Evolutionary conservation across 371 early-diverging fungal genomes (phyloP), one percentile per base, ranked within the genome.

Genomic region (Polyrhizophydium stewartii): DNA sequence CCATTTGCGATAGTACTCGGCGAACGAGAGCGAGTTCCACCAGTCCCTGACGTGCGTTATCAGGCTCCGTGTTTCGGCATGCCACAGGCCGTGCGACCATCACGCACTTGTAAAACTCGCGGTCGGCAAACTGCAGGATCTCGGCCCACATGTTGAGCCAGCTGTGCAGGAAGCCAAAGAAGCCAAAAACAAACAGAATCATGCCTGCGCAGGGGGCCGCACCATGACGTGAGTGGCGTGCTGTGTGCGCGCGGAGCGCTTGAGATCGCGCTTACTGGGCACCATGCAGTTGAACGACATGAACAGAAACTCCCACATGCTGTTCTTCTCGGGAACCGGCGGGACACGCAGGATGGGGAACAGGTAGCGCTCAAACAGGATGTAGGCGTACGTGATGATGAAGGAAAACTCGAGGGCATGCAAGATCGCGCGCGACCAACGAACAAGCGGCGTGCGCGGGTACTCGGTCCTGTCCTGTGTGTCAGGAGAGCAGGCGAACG

Each of bases 1-100:
- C 81, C 81, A 81, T 41, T 65, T 59, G 22, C 70, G 60, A 73
- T 77, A 81, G 63, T 72, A 81, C 46, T 73, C 73, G 28, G 43
- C 62, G n/a, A 71, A 68, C 7, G 68, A 58, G 16, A 49, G 37
- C 24, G 74, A 68, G 67, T 81, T 78, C 81, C 81, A 81, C 81
- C 81, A 81, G 41, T 69, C 67, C 31, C 60, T 55, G 30, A 30
- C 13, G 7, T 3, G 46, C 30, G 3, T n/a, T n/a, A n/a, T n/a
- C n/a, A n/a, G n/a, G n/a, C n/a, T n/a, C n/a, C n/a, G n/a, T n/a
- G n/a, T n/a, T n/a, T n/a, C n/a, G n/a, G n/a, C n/a, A n/a, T n/a
- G n/a, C n/a, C n/a, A n/a, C n/a, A n/a, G n/a, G n/a, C n/a, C n/a
- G n/a, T n/a, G n/a, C n/a, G 24, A 30, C 21, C 2, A 3, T 12